Evolutionary conservation across 176 grass and related monocot species (phyloP), one percentile per base, ranked within the genome.

Genomic region (Rhipidocladum racemiflorum): DNA sequence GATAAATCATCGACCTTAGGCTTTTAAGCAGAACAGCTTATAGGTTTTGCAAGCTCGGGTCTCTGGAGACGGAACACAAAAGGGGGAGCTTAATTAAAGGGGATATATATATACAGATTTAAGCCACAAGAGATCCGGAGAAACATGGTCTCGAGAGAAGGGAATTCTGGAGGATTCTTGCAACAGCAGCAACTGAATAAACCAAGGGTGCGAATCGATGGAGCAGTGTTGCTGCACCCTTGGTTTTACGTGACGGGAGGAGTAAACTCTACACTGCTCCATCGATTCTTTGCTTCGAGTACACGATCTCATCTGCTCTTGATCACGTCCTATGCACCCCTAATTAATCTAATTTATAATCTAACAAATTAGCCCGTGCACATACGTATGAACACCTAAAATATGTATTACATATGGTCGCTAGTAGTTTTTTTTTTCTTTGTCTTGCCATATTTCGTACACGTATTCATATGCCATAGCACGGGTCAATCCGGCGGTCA

Each of bases 261-360:
- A 84, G 81, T 91, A 84, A 76, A 76, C 81, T 87, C 70, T 28
- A 85, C 81, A 85, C 76, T 66, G 81, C 64, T 81, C 11, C 21
- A 82, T 65, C 25, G 81, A 91, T 87, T 84, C 81, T 51, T 91
- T 84, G 76, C 85, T 84, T 91, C 76, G 73, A 65, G 48, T 53
- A 83, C 72, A 90, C 78, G 88, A 68, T 88, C 43, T 75, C 72
- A 70, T 70, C 29, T 81, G 9, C 30, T 27, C 49, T 56, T 39
- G n/a, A n/a, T 20, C 61, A 68, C 16, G 50, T 62, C 15, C 5
- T 50, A 38, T 66, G 64, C 9, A 20, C 15, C 18, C 25, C 4
- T 20, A 63, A n/a, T n/a, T n/a, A n/a, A n/a, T n/a, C n/a, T n/a
- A n/a, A n/a, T n/a, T 25, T 74, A 5, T 6, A 32, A 55, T 54